Conservation (phyloP, 2,329 filamentous ascomycete genomes). For the Aspergillus hiratsukae region DNA sequence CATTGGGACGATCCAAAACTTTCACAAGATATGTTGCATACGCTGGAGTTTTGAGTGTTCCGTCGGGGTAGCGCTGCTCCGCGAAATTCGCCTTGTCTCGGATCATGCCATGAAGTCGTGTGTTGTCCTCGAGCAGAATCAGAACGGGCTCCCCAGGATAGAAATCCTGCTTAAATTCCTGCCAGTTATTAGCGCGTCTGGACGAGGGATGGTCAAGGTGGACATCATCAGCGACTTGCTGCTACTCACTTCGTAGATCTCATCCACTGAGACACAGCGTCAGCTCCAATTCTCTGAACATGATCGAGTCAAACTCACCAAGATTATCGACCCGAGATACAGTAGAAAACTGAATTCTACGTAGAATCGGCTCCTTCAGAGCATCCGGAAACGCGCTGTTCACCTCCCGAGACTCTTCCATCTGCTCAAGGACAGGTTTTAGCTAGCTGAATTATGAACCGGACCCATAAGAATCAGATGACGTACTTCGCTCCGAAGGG, state of each 20-base stretch:
- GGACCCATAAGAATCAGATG: slow-evolving; percentile 2
- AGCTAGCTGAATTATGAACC: slow-evolving; percentile 1
- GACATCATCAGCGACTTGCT: neutral
- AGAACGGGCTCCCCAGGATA: slow-evolving; percentile 83
- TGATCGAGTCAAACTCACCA: slow-evolving; percentile 43
- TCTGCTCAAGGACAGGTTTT: slow-evolving; percentile 41
- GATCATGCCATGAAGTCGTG: slow-evolving; percentile 68
- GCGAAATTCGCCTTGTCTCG: slow-evolving; percentile 79
- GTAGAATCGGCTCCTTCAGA: slow-evolving; percentile 83
- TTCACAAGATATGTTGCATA: slow-evolving; percentile 78
- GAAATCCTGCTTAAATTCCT: slow-evolving; percentile 81
- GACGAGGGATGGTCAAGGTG: slow-evolving; percentile 7
- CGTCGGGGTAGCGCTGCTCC: slow-evolving; percentile 58
- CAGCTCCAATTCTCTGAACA: slow-evolving; percentile 15
- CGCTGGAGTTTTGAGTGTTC: slow-evolving; percentile 61
- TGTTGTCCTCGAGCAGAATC: slow-evolving; percentile 64
- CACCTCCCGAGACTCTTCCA: slow-evolving; percentile 77
- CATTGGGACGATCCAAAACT: slow-evolving; percentile 61
- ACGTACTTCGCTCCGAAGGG: slow-evolving; percentile 82
- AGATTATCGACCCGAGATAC: slow-evolving; percentile 83
- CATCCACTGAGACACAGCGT: slow-evolving; percentile 39
- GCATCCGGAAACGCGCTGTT: slow-evolving; percentile 88
- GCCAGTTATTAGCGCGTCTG: slow-evolving; percentile 5
- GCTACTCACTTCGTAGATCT: slow-evolving; percentile 44
- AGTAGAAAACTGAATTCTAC: slow-evolving; percentile 86